Evolutionary conservation across 2,329 filamentous ascomycete genomes (phyloP).

Genomic region (Xylariales sp.): DNA sequence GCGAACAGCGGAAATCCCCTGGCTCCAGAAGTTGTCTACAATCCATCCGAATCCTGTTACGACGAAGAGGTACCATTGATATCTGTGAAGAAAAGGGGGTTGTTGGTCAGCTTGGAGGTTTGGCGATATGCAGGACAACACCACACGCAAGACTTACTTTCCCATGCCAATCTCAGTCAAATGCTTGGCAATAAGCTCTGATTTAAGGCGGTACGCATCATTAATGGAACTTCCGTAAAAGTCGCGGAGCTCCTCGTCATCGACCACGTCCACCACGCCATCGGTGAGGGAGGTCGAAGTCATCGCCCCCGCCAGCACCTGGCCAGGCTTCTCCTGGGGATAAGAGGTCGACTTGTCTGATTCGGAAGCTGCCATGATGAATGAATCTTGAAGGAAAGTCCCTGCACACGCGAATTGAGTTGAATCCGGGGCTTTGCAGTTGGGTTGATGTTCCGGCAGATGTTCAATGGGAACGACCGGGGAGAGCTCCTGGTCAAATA

Average conservation of each 20-base stretch:
- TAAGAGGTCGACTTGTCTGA: not conserved
- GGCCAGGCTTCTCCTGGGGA: not conserved
- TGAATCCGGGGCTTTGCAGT: too few relatives aligned
- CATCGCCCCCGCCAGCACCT: not conserved
- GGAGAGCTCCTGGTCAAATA: too few relatives aligned
- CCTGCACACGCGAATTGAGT: too few relatives aligned
- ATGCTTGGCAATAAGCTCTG: conserved; percentile 24
- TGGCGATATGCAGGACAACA: not conserved
- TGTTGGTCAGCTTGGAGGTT: not conserved
- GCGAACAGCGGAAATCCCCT: conserved; percentile 28
- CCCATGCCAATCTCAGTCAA: conserved; percentile 26
- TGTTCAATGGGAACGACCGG: too few relatives aligned
- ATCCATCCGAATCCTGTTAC: conserved; percentile 44
- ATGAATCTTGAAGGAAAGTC: too few relatives aligned
- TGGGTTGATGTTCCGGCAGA: too few relatives aligned
- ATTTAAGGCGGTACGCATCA: conserved; percentile 26
- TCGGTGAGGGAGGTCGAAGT: not conserved
- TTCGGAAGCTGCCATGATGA: not conserved
- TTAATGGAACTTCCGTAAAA: conserved; percentile 31
- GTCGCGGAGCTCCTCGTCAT: conserved; percentile 23
- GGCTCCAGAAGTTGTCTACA: conserved; percentile 36
- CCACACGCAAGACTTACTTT: conserved; percentile 20
- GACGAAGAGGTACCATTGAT: conserved; percentile 39
- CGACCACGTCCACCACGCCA: conserved; percentile 12
- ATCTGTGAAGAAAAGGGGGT: conserved; percentile 11